Evolutionary conservation across 192 early-diverging fungal genomes (phyloP).

Genomic region (Dissophora ornata): DNA sequence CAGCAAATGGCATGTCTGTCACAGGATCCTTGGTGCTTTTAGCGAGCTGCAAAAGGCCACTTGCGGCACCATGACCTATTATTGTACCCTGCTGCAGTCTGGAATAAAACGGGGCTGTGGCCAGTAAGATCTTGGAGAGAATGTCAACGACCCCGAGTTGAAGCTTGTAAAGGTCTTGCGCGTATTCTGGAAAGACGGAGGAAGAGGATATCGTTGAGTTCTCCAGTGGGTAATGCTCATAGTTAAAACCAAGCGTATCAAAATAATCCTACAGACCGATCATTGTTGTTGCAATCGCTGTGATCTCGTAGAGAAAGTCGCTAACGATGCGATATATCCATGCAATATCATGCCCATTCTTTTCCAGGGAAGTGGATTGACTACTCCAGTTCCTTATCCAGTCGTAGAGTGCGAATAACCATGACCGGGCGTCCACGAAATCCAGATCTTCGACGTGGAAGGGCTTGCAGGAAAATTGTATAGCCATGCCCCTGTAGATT

Average conservation of each 20-base stretch:
- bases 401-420: slow-evolving; percentile 5
- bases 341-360: not conserved
- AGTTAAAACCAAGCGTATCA: no score
- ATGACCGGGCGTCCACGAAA: not conserved
- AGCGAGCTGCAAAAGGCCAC: no score
- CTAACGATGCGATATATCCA: not conserved
- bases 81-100: no score
- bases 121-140: slow-evolving; percentile 1
- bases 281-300: no score
- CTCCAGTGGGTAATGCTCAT: no score
- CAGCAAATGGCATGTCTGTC: no score
- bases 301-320: not conserved
- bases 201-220: not conserved
- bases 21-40: no score
- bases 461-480: not conserved
- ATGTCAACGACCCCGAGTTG: slow-evolving; percentile 10
- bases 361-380: not conserved
- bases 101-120: not conserved
- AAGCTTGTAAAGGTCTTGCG: not conserved
- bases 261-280: no score
- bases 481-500: not conserved
- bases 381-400: not conserved
- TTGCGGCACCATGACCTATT: no score
- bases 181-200: not conserved
- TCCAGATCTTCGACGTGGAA: not conserved